These are phyloP conservation scores for Sanghuangporus baumii DNA, from an alignment of 1,284 basidiomycete species.

Conservation along the genomic window DNA sequence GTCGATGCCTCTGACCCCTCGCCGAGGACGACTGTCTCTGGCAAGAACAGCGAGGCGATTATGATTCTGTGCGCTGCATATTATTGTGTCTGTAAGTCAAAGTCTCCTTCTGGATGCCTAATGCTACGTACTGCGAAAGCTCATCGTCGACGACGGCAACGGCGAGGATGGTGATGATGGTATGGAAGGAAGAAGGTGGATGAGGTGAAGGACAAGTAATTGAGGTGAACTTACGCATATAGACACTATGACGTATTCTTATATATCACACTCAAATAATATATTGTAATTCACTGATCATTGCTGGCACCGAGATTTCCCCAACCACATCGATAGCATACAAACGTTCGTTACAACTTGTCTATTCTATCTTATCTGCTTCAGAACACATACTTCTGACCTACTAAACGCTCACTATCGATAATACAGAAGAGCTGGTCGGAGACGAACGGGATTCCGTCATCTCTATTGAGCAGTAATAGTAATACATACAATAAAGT, in stretches of 20 bases:
- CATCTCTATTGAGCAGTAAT: not conserved
- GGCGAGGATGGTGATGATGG: not conserved
- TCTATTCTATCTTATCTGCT: not conserved
- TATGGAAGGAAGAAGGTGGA: not conserved
- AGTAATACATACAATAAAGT: not conserved
- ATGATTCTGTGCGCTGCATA: slow-evolving; percentile 54
- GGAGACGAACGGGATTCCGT: not conserved
- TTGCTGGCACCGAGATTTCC: not conserved
- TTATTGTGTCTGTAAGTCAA: not conserved
- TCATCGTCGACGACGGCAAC: slow-evolving; percentile 39
- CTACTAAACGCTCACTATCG: not conserved
- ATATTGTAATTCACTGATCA: not conserved
- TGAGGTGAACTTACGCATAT: not conserved
- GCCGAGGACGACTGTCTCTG: slow-evolving; percentile 58
- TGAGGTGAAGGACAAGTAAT: not conserved
- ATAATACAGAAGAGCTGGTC: not conserved
- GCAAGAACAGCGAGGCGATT: slow-evolving; percentile 76
- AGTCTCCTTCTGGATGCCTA: not conserved
- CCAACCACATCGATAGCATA: not conserved
- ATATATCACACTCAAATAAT: not conserved
- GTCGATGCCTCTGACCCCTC: slow-evolving; percentile 41
- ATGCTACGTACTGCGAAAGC: slow-evolving; percentile 33
- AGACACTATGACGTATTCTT: not conserved
- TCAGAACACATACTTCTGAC: not conserved
- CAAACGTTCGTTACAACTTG: not conserved